phyloP scores from a whole-genome alignment of 768 basidiomycete species.

The Russula ochroleuca region DNA sequence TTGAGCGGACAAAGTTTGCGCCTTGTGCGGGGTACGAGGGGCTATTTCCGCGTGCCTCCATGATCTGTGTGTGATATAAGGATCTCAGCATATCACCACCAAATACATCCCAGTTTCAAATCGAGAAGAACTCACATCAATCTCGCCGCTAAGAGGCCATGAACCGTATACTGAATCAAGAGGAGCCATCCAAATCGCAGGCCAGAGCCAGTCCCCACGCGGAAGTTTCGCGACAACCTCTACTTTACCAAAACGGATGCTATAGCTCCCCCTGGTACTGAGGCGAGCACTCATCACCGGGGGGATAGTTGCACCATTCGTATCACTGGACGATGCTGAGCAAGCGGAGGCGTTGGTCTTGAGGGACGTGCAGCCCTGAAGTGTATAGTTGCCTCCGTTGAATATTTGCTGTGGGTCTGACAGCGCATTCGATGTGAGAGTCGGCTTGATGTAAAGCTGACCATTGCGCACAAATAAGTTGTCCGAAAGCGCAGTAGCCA shows the following conservation, averaged over 20 bases:
- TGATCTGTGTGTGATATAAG: constrained; percentile 40
- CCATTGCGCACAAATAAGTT: constrained; percentile 47
- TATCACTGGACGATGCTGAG: constrained; percentile 41
- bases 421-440: constrained; percentile 51
- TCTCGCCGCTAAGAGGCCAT: constrained; percentile 56
- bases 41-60: constrained; percentile 50
- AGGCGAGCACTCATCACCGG: constrained; percentile 54
- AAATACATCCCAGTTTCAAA: background rate
- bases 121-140: constrained; percentile 44
- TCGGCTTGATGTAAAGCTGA: constrained; percentile 55
- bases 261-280: constrained; percentile 45
- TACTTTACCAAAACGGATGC: constrained; percentile 53
- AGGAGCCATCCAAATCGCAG: constrained; percentile 47
- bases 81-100: background rate
- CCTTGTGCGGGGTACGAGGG: constrained; percentile 43
- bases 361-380: constrained; percentile 38
- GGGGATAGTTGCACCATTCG: constrained; percentile 41
- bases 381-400: constrained; percentile 38
- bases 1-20: constrained; percentile 48
- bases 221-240: constrained; percentile 51
- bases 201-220: constrained; percentile 43
- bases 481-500: constrained; percentile 41
- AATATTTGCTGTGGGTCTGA: constrained; percentile 37
- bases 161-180: constrained; percentile 43
- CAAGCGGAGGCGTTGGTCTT: constrained; percentile 42